These are phyloP conservation scores for Brassica hybrid DNA, from an alignment of 441 rosid species.

Conservation along the genomic window DNA sequence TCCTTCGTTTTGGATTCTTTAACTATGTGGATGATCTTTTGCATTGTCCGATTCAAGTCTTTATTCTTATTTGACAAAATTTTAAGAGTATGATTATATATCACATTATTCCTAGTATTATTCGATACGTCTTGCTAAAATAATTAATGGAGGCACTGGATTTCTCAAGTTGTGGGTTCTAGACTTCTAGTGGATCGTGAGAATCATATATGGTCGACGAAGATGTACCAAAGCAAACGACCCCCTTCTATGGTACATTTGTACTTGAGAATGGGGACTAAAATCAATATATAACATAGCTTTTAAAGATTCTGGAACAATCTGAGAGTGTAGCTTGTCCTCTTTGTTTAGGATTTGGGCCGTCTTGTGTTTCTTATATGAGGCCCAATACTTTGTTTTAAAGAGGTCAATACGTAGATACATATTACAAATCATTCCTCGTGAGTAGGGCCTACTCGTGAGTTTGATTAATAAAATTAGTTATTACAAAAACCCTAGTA, in stretches of 20 bases:
- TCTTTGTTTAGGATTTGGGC: constrained; percentile 9
- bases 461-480: neutral
- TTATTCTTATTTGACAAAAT: neutral
- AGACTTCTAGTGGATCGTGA: constrained; percentile 17
- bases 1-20: neutral
- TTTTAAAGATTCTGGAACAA: neutral
- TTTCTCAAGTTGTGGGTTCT: constrained; percentile 20
- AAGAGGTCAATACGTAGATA: neutral
- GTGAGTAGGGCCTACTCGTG: neutral
- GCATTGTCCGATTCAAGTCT: neutral
- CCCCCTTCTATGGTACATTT: constrained; percentile 2
- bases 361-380: neutral
- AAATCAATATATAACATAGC: neutral
- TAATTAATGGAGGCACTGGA: neutral
- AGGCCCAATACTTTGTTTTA: neutral
- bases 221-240: neutral
- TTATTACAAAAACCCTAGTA: constrained; percentile 2
- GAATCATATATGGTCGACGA: constrained; percentile 17
- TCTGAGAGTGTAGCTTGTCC: neutral
- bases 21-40: neutral
- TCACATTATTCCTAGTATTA: neutral
- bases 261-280: neutral
- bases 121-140: neutral
- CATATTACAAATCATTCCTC: neutral
- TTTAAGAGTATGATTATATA: neutral